These are phyloP conservation scores for Apiospora sp. DNA, from an alignment of 2,329 filamentous ascomycete genomes.

Conservation along the genomic window DNA sequence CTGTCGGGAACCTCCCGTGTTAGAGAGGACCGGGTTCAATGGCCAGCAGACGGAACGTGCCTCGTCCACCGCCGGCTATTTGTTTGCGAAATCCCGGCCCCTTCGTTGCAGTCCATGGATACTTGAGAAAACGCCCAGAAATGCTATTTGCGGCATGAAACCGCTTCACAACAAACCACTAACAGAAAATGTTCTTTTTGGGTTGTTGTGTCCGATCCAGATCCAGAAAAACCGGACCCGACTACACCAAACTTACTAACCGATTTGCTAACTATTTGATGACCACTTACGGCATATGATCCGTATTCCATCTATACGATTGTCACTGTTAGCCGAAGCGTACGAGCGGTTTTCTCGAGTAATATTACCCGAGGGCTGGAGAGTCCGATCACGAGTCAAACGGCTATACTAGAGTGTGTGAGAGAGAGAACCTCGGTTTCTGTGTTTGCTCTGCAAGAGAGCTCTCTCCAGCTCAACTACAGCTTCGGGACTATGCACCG, in stretches of 20 bases:
- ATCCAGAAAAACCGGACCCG: slow-evolving; percentile 21
- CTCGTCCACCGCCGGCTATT: not conserved
- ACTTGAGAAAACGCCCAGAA: slow-evolving; percentile 16
- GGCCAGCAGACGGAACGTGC: slow-evolving; percentile 16
- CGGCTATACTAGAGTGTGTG: not conserved
- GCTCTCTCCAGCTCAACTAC: not conserved
- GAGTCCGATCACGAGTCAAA: slow-evolving; percentile 8
- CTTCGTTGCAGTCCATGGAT: not conserved
- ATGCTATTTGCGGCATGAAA: slow-evolving; percentile 21
- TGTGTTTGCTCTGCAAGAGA: not conserved
- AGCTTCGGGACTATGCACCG: not conserved
- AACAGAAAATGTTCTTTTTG: not conserved
- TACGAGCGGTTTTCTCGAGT: not conserved
- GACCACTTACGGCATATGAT: slow-evolving; percentile 4
- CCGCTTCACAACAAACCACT: slow-evolving; percentile 17
- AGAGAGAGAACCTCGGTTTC: not conserved
- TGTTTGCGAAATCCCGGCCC: not conserved
- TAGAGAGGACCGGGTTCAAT: slow-evolving; percentile 1
- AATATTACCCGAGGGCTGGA: slow-evolving; percentile 5
- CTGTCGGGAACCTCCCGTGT: slow-evolving; percentile 13
- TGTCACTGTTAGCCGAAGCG: slow-evolving; percentile 1
- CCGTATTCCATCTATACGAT: not conserved
- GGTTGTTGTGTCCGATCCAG: not conserved
- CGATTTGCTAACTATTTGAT: slow-evolving; percentile 19
- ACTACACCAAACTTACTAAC: slow-evolving; percentile 8